Conservation (phyloP, 768 basidiomycete genomes). For the Cyclocybe aegerita region DNA sequence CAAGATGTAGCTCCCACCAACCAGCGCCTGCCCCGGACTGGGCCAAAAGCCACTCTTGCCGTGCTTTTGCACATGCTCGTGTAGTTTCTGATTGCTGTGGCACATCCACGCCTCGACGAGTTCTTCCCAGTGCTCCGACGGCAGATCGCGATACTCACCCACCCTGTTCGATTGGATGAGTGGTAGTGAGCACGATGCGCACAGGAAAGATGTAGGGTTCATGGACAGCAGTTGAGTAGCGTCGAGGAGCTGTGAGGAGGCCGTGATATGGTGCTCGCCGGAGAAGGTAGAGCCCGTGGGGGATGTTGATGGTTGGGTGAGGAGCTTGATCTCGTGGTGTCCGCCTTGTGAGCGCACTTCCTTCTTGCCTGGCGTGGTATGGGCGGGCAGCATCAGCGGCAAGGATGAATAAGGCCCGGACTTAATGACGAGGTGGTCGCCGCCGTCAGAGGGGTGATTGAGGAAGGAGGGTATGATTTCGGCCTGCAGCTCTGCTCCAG, state of each 20-base stretch:
- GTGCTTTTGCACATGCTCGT: constrained; percentile 62
- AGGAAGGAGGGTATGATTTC: constrained; percentile 58
- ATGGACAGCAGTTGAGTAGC: constrained; percentile 59
- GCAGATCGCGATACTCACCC: constrained; percentile 74
- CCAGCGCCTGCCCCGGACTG: constrained; percentile 63
- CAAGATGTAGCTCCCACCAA: constrained; percentile 88
- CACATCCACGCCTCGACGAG: constrained; percentile 99
- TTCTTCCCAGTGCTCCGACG: constrained; percentile 97
- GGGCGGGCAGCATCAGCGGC: constrained; percentile 55
- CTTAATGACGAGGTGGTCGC: constrained; percentile 63
- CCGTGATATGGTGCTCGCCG: constrained; percentile 24
- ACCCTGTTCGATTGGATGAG: constrained; percentile 58
- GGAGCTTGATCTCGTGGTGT: constrained; percentile 75
- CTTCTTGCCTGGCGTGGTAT: constrained; percentile 58
- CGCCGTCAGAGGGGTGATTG: constrained; percentile 36
- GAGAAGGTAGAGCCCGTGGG: constrained; percentile 21
- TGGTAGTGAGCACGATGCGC: constrained; percentile 77
- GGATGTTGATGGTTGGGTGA: constrained; percentile 27
- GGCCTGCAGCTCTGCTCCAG: constrained; percentile 57
- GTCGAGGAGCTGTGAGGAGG: constrained; percentile 55
- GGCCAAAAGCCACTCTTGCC: constrained; percentile 80
- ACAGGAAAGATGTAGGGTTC: constrained; percentile 67
- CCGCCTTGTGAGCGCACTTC: constrained; percentile 52
- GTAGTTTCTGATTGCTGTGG: constrained; percentile 84
- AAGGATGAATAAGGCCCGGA: constrained; percentile 58